Base-by-base conservation (phyloP, 306 rosid genomes). In the Aeschynomene evenia region DNA sequence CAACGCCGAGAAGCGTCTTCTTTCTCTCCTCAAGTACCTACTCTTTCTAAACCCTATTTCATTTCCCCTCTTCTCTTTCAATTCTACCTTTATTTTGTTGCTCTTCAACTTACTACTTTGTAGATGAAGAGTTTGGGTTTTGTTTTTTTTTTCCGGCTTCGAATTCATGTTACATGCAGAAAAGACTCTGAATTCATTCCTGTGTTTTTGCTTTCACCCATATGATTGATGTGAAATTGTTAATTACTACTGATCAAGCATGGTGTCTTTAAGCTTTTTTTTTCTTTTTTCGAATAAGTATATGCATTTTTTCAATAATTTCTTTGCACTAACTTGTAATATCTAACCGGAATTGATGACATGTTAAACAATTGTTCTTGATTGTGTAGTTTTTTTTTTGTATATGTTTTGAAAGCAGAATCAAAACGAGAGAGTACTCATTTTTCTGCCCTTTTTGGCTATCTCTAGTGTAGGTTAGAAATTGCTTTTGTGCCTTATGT, bases 1-100 rank as follows among this genome's bases (percentile, higher is more conserved):
- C 73, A 84, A 86, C 34, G 82, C 97, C 67, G 99, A 95, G 77
- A 91, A 95, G 68, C 96, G 95, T 24, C 97, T 95, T 53, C 96
- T 95, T 58, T 95, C 99, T 69, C 65, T 95, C 3, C 82, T 86
- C 89, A 91, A 83, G 99, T 94, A 84, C 19, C 51, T n/a, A n/a
- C 13, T 37, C n/a, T 75, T 43, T 33, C 2, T 11, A 53, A 74
- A 67, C 82, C 80, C 78, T 75, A 74, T 9, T 49, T 13, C 9
- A 9, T 10, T 31, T 37, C 11, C 3, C 13, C 51, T n/a, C n/a
- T 45, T 16, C 19, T n/a, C 51, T 14, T 14, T 4, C 12, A 45
- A 5, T n/a, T n/a, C 20, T 11, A 5, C 39, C 18, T 2, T 11
- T 40, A 11, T 4, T 40, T 40, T 13, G 5, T 39, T 8, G 45